phyloP scores from a whole-genome alignment of 352 stramenopile genomes.

The Phytophthora sp. region DNA sequence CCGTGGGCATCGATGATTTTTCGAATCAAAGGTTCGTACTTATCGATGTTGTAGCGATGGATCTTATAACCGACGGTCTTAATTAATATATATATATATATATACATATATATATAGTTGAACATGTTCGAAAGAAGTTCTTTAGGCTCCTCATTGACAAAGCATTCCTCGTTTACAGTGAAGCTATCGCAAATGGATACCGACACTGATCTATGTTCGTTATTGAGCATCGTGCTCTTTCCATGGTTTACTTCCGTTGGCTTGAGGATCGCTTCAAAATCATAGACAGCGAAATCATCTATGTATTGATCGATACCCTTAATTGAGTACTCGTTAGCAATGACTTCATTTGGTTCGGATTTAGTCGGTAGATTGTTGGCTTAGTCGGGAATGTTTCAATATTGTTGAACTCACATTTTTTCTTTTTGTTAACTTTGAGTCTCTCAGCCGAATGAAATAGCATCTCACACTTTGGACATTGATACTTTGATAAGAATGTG shows the following conservation, averaged over 20 bases:
- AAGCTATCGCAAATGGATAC: not conserved
- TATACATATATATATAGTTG: not conserved
- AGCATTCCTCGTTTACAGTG: constrained; percentile 1
- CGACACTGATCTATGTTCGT: not conserved
- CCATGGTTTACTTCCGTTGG: not conserved
- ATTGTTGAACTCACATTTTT: not conserved
- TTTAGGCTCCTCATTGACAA: not conserved
- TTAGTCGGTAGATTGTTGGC: constrained; percentile 14
- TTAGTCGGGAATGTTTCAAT: not conserved
- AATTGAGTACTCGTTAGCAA: constrained; percentile 15
- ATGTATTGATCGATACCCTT: constrained; percentile 1
- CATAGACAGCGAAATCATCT: constrained; percentile 9
- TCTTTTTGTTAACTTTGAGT: constrained; percentile 14
- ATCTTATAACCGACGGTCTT: too few relatives aligned
- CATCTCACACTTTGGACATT: constrained; percentile 4
- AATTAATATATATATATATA: too few relatives aligned
- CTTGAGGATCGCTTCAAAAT: constrained; percentile 4
- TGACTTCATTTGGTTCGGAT: constrained; percentile 7
- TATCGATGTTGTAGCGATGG: not conserved
- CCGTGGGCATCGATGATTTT: not conserved
- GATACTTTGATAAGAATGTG: not conserved
- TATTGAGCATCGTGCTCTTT: not conserved
- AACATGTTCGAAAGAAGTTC: not conserved
- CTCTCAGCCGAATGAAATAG: not conserved
- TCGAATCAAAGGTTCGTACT: not conserved